Conservation (phyloP, 768 basidiomycete genomes). For the Russula olivacea region DNA sequence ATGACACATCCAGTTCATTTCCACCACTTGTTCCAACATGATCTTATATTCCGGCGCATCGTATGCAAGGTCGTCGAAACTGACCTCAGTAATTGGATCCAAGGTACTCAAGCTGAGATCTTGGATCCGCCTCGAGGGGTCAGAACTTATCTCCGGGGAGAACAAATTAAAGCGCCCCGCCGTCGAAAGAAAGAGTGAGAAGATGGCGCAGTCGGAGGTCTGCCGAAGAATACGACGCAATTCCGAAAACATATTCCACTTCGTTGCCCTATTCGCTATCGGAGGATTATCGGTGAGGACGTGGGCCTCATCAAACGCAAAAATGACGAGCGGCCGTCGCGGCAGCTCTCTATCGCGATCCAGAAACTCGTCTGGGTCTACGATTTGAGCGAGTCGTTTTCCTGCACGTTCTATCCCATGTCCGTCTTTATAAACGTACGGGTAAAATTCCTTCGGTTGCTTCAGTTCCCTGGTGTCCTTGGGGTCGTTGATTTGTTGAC, state of each 20-base stretch:
- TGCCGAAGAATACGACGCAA: neutral
- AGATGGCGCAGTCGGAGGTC: neutral
- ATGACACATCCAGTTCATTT: neutral
- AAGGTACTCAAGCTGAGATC: neutral
- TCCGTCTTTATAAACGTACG: neutral
- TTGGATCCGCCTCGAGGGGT: neutral
- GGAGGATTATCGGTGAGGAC: neutral
- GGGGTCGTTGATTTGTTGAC: neutral
- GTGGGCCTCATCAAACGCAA: neutral
- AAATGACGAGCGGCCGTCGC: neutral
- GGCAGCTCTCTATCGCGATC: neutral
- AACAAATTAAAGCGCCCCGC: neutral
- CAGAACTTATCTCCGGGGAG: neutral
- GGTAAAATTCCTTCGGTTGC: neutral
- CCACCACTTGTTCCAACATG: too few species aligned
- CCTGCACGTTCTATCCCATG: neutral
- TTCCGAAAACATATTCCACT: neutral
- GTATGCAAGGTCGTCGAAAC: too few species aligned
- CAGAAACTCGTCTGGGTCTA: neutral
- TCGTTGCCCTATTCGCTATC: too few species aligned
- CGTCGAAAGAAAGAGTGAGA: conserved; percentile 1
- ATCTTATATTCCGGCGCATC: too few species aligned
- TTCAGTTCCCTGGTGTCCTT: too few species aligned
- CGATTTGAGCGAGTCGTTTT: neutral
- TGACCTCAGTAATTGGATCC: too few species aligned